phyloP scores from a whole-genome alignment of 1,139 yeast genomes.

The Saccharomyces hybrid region DNA sequence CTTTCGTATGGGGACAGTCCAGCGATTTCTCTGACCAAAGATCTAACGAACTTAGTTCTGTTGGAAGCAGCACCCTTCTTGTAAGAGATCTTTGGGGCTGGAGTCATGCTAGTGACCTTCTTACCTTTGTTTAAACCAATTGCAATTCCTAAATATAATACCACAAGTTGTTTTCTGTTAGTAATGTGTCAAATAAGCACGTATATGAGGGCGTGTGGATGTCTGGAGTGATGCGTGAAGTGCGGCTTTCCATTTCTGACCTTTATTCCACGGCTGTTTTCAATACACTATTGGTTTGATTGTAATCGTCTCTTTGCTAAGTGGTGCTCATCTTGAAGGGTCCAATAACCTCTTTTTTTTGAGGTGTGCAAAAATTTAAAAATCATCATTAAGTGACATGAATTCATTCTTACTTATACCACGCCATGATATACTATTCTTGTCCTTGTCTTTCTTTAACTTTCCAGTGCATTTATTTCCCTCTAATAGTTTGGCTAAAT shows the following conservation, averaged over 20 bases:
- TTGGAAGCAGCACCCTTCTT: slow-evolving; percentile 96
- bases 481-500: neutral
- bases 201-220: neutral
- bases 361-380: no score
- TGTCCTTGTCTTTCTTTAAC: neutral
- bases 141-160: slow-evolving; percentile 66
- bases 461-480: neutral
- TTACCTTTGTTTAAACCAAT: slow-evolving; percentile 99
- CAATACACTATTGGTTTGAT: no score
- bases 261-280: no score
- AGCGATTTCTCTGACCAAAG: slow-evolving; percentile 92
- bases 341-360: no score
- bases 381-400: no score
- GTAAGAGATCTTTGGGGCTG: slow-evolving; percentile 90
- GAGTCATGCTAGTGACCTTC: slow-evolving; percentile 90
- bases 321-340: neutral
- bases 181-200: neutral
- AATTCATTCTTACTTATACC: no score
- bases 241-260: neutral
- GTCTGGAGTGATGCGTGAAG: neutral
- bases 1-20: slow-evolving; percentile 99
- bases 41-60: slow-evolving; percentile 95
- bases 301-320: no score
- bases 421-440: neutral
- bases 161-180: neutral